These are phyloP conservation scores for Pittosporum tobira DNA, from an alignment of 129 eudicot species.

Conservation along the genomic window DNA sequence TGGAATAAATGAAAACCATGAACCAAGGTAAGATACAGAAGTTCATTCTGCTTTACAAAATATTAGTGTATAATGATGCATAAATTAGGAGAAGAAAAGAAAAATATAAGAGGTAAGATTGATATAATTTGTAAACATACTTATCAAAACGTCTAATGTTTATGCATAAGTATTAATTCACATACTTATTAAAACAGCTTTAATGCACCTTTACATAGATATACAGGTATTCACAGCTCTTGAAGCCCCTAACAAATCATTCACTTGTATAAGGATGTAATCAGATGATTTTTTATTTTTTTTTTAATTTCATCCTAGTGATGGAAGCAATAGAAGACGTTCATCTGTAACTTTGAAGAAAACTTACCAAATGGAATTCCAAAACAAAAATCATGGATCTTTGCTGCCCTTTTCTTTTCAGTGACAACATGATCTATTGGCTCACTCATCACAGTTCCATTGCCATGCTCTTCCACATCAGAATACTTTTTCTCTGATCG, in stretches of 20 bases:
- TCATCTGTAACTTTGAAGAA: conserved; percentile 1
- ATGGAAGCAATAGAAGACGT: background rate
- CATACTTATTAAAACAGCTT: background rate
- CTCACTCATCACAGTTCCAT: conserved; percentile 29
- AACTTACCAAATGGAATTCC: conserved; percentile 90
- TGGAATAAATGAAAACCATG: too few species aligned
- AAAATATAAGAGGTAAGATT: background rate
- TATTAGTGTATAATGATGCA: background rate
- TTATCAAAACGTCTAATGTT: too few species aligned
- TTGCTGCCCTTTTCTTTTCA: conserved; percentile 57
- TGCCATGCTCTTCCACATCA: conserved; percentile 23
- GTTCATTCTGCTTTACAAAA: background rate
- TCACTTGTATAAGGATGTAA: background rate
- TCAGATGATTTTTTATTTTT: too few species aligned
- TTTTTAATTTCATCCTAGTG: too few species aligned
- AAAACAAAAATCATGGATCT: conserved; percentile 86
- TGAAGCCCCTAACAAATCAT: background rate
- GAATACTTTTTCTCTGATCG: conserved; percentile 24
- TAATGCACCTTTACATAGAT: background rate
- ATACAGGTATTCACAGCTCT: background rate
- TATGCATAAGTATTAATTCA: background rate
- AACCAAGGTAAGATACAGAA: too few species aligned
- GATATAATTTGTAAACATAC: background rate
- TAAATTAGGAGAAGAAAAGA: background rate
- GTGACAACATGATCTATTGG: conserved; percentile 21